phyloP scores from a whole-genome alignment of 1,139 yeast genomes.

The Yamadazyma dushanensis region DNA sequence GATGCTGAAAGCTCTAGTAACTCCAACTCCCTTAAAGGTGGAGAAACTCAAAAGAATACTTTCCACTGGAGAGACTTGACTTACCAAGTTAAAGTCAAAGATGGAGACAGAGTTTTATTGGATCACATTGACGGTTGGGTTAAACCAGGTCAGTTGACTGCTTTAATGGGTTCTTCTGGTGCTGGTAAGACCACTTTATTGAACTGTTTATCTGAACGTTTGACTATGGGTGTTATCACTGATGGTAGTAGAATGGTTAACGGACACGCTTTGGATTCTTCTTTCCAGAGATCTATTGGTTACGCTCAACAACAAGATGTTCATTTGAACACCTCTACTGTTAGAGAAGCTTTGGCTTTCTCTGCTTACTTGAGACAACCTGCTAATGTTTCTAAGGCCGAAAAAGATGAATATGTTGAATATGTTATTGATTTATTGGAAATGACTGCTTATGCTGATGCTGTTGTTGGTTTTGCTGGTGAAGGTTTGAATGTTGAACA shows the following conservation, averaged over 20 bases:
- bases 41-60: constrained; percentile 1
- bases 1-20: neutral
- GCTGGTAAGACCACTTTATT: constrained; percentile 80
- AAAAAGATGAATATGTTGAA: constrained; percentile 71
- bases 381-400: constrained; percentile 46
- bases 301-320: constrained; percentile 84
- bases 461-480: constrained; percentile 83
- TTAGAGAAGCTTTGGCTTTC: constrained; percentile 73
- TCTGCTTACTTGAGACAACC: constrained; percentile 79
- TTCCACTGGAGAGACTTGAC: constrained; percentile 63
- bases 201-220: constrained; percentile 76
- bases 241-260: constrained; percentile 72
- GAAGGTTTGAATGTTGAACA: constrained; percentile 80
- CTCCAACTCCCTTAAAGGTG: constrained; percentile 15
- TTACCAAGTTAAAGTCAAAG: constrained; percentile 68
- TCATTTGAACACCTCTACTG: constrained; percentile 73
- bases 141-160: constrained; percentile 52
- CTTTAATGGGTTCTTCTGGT: constrained; percentile 83
- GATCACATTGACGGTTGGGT: constrained; percentile 82
- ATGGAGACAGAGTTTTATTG: constrained; percentile 62
- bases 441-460: constrained; percentile 75
- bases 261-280: constrained; percentile 64
- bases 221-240: constrained; percentile 74
- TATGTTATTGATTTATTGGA: constrained; percentile 67
- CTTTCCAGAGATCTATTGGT: constrained; percentile 81